Evolutionary conservation across 495 filamentous ascomycete genomes (phyloP).

Genomic region (Neurospora sp.): DNA sequence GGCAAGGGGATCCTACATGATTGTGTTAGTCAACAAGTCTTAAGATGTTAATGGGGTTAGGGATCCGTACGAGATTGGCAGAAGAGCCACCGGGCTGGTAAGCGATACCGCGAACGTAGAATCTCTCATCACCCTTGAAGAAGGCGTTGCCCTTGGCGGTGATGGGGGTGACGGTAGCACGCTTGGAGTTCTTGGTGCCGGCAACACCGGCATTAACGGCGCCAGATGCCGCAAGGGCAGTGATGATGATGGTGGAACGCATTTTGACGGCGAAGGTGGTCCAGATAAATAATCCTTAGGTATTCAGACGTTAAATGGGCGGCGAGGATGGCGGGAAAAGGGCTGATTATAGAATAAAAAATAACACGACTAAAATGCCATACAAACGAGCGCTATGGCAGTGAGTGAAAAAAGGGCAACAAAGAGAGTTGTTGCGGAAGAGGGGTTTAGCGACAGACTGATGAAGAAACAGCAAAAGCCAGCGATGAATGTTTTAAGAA

Average conservation of each 20-base stretch:
- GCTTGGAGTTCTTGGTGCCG: conserved; percentile 43
- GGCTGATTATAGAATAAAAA: not conserved
- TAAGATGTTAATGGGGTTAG: not conserved
- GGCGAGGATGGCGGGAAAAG: not conserved
- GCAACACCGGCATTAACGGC: conserved; percentile 45
- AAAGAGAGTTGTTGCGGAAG: not conserved
- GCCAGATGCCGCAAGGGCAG: conserved; percentile 45
- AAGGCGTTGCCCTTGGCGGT: conserved; percentile 53
- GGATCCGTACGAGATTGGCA: conserved; percentile 28
- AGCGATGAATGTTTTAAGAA: not conserved
- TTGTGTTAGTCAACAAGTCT: not conserved
- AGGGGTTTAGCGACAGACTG: not conserved
- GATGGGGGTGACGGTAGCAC: conserved; percentile 28
- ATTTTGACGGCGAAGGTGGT: conserved; percentile 27
- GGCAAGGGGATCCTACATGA: conserved; percentile 64
- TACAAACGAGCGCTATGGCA: conserved; percentile 4
- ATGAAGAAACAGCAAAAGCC: not conserved
- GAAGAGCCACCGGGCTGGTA: conserved; percentile 85
- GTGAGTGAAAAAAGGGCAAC: conserved; percentile 1
- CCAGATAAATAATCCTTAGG: not conserved
- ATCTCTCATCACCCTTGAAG: conserved; percentile 71
- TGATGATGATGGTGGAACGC: conserved; percentile 39
- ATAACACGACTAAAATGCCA: conserved; percentile 11
- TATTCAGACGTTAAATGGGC: not conserved
- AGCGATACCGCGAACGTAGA: conserved; percentile 93